Conservation (phyloP, 768 basidiomycete species). For the Phanerodontia chrysosporium region DNA sequence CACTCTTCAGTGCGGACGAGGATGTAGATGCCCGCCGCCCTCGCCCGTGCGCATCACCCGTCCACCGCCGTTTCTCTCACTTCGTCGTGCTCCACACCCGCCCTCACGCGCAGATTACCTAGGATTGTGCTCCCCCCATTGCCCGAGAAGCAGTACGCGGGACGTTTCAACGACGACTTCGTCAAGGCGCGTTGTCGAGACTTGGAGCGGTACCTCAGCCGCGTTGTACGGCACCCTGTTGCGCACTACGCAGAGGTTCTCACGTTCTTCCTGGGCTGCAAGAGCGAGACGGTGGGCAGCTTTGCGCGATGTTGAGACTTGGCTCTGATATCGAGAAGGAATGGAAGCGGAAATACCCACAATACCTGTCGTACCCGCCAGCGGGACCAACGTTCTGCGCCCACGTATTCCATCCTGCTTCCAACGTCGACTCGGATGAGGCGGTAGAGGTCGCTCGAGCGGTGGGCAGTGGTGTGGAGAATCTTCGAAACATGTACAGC, state of each 20-base stretch:
- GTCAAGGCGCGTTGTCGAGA: slow-evolving; percentile 80
- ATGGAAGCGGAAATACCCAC: slow-evolving; percentile 61
- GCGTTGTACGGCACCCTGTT: slow-evolving; percentile 70
- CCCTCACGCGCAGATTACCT: slow-evolving; percentile 62
- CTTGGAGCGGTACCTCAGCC: slow-evolving; percentile 71
- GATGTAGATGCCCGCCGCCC: slow-evolving; percentile 17
- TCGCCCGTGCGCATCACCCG: slow-evolving; percentile 60
- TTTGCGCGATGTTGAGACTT: background rate
- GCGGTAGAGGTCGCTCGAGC: slow-evolving; percentile 53
- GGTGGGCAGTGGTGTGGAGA: slow-evolving; percentile 66
- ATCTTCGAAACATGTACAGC: slow-evolving; percentile 57
- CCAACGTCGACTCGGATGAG: slow-evolving; percentile 76
- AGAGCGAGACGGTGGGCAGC: slow-evolving; percentile 62
- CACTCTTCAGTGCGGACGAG: slow-evolving; percentile 48
- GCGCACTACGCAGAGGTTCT: slow-evolving; percentile 75
- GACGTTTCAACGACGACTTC: slow-evolving; percentile 75
- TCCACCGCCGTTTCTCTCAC: slow-evolving; percentile 80
- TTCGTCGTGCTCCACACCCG: slow-evolving; percentile 76
- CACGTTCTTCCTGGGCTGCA: slow-evolving; percentile 75
- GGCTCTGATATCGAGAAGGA: slow-evolving; percentile 41
- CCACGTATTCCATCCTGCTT: slow-evolving; percentile 78
- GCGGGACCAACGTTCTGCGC: slow-evolving; percentile 77
- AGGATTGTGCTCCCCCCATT: slow-evolving; percentile 80
- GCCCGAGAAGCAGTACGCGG: slow-evolving; percentile 81
- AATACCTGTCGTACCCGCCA: slow-evolving; percentile 54